phyloP scores from a whole-genome alignment of 331 rosid species.

The Erythrophleum ivorense region DNA sequence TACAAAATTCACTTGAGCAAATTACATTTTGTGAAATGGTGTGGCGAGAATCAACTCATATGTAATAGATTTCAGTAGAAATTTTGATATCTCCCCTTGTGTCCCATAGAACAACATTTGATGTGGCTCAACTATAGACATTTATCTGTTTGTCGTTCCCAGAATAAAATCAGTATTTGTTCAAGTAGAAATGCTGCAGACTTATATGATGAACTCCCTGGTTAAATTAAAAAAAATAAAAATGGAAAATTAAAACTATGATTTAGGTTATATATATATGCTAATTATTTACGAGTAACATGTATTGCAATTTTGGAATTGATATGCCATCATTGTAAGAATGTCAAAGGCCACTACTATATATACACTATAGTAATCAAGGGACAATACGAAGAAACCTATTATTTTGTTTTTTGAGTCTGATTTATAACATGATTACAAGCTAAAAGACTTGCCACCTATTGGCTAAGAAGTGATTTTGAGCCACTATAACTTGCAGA shows the following conservation, averaged over 20 bases:
- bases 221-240: neutral
- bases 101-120: neutral
- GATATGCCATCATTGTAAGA: neutral
- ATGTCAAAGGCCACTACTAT: neutral
- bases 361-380: neutral
- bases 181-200: neutral
- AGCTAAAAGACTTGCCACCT: neutral
- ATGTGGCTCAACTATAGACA: neutral
- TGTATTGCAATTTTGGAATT: conserved; percentile 2
- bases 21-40: neutral
- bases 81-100: neutral
- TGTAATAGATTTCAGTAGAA: conserved; percentile 4
- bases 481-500: neutral
- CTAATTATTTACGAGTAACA: neutral
- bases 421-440: neutral
- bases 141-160: neutral
- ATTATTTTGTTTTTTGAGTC: neutral
- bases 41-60: neutral
- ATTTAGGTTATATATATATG: neutral
- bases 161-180: neutral
- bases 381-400: neutral
- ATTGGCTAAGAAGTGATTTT: neutral
- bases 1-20: neutral
- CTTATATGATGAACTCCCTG: neutral
- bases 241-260: neutral